A percentile compares a stretch with the other conserved stretches of the same genome.
phyloP scores from a whole-genome alignment of 2,329 filamentous ascomycete genomes.

The Fusarium euwallaceae region DNA sequence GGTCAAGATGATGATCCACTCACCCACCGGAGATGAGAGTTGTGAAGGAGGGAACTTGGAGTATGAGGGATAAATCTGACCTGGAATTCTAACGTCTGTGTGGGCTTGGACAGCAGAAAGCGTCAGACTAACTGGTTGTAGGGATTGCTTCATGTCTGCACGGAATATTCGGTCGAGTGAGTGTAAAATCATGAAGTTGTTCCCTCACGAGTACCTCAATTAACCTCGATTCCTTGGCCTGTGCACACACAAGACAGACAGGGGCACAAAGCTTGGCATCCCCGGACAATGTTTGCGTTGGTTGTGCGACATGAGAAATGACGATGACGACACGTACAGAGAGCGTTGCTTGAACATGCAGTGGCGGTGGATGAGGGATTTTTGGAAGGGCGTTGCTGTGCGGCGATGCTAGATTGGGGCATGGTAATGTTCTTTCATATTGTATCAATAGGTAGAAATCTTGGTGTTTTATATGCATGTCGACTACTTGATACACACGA shows the following conservation, averaged over 20 bases:
- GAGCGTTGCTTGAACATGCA: too few relatives aligned
- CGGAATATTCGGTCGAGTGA: not conserved
- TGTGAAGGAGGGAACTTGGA: not conserved
- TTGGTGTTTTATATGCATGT: slow-evolving; percentile 8
- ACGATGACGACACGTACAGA: not conserved
- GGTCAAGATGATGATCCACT: not conserved
- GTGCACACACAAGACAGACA: not conserved
- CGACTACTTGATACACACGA: slow-evolving; percentile 19
- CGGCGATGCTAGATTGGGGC: slow-evolving; percentile 21
- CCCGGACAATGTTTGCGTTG: not conserved
- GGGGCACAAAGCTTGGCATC: not conserved
- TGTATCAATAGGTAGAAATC: slow-evolving; percentile 22
- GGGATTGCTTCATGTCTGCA: not conserved
- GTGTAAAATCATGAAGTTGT: not conserved
- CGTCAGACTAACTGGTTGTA: not conserved
- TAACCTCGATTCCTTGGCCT: not conserved
- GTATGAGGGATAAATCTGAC: slow-evolving; percentile 1
- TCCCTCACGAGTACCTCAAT: not conserved
- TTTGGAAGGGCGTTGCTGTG: slow-evolving; percentile 1
- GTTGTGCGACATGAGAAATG: slow-evolving; percentile 1
- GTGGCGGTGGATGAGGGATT: slow-evolving; percentile 21
- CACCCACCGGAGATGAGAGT: not conserved
- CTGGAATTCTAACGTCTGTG: not conserved
- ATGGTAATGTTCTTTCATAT: slow-evolving; percentile 24
- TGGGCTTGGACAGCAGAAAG: not conserved